phyloP scores from a whole-genome alignment of 2,329 filamentous ascomycete genomes.

The Phialocephala sp. region DNA sequence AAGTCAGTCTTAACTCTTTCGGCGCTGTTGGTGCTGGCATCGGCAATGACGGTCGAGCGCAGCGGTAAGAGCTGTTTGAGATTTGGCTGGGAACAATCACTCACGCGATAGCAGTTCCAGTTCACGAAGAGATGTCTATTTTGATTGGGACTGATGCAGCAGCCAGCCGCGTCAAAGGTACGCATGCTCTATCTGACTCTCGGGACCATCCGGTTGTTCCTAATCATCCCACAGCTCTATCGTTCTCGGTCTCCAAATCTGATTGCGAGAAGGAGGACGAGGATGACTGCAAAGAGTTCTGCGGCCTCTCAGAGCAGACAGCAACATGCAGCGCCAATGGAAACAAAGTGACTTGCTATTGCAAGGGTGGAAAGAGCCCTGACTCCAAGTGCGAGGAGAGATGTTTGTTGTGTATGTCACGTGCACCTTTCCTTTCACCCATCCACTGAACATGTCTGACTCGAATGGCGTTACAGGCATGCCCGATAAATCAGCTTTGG shows the following conservation, averaged over 20 bases:
- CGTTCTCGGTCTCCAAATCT: conserved; percentile 22
- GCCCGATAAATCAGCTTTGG: conserved; percentile 28
- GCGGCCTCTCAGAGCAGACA: conserved; percentile 26
- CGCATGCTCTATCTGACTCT: background rate
- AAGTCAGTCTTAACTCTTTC: conserved; percentile 28
- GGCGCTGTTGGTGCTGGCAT: conserved; percentile 22
- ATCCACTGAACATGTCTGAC: conserved; percentile 9
- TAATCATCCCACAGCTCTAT: conserved; percentile 18
- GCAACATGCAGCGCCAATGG: conserved; percentile 27
- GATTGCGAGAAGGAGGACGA: conserved; percentile 29
- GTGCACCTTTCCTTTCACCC: conserved; percentile 11
- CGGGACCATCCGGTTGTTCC: conserved; percentile 5
- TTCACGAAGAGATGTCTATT: conserved; percentile 18
- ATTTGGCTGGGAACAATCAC: conserved; percentile 11
- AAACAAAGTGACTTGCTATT: conserved; percentile 31
- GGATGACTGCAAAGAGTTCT: conserved; percentile 32
- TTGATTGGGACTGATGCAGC: background rate
- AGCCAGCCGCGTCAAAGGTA: conserved; percentile 14
- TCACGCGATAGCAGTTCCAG: conserved; percentile 21
- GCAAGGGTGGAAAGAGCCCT: conserved; percentile 30
- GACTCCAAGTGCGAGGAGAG: conserved; percentile 33
- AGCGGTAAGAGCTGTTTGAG: conserved; percentile 17
- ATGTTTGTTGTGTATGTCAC: conserved; percentile 33
- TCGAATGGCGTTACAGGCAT: conserved; percentile 24
- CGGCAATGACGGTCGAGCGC: conserved; percentile 23